Evolutionary conservation across 768 basidiomycete species (phyloP).

Genomic region (Russula abietina): DNA sequence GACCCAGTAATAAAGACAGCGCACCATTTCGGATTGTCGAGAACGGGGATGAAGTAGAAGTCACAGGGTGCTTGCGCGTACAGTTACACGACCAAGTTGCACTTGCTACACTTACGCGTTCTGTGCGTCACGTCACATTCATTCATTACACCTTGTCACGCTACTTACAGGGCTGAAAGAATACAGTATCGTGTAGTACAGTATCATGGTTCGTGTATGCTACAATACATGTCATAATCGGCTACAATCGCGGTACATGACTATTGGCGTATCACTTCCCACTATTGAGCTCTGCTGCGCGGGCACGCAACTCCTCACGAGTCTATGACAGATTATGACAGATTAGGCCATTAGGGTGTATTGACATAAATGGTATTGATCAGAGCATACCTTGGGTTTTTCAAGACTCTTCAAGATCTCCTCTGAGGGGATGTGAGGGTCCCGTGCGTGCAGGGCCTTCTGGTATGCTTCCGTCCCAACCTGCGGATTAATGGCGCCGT

Average conservation of each 20-base stretch:
- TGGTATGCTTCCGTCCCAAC: conserved; percentile 29
- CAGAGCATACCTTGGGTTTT: conserved; percentile 39
- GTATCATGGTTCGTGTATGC: too few species aligned
- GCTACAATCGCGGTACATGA: background rate
- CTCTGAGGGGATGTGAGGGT: conserved; percentile 42
- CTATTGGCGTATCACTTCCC: background rate
- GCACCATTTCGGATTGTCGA: conserved; percentile 20
- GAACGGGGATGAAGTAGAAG: background rate
- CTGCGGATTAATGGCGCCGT: conserved; percentile 32
- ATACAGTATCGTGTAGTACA: too few species aligned
- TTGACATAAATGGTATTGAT: too few species aligned
- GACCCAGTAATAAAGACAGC: background rate
- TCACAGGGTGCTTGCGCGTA: conserved; percentile 10
- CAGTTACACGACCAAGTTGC: background rate
- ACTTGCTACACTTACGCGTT: background rate
- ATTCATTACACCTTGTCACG: background rate
- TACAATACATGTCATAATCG: too few species aligned
- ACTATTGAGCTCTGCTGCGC: conserved; percentile 42
- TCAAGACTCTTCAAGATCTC: conserved; percentile 41
- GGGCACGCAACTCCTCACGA: conserved; percentile 45
- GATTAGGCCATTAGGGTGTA: too few species aligned
- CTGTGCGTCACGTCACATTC: conserved; percentile 6
- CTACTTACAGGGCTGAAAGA: background rate
- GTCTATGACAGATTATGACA: conserved; percentile 38
- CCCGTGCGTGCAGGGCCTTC: conserved; percentile 40